Evolutionary conservation across 202 grass and related monocot genomes (phyloP).

Genomic region (Setaria viridis): DNA sequence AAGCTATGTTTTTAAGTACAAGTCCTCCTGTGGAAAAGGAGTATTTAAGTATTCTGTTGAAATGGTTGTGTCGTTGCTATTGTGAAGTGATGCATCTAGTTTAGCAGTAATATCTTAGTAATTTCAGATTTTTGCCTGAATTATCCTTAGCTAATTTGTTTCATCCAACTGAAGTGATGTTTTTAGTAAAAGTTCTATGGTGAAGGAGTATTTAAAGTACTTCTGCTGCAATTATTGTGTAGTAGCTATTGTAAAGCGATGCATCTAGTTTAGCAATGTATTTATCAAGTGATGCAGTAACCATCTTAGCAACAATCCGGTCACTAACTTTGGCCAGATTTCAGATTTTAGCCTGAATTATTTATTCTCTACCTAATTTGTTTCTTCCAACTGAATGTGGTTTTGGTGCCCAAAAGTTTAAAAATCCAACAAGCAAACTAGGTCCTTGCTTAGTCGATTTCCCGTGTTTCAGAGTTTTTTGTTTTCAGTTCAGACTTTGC

Average conservation of each 20-base stretch:
- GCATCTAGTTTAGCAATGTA: not conserved
- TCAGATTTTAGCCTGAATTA: not conserved
- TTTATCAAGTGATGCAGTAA: not conserved
- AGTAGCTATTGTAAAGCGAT: not conserved
- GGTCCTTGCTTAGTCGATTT: not conserved
- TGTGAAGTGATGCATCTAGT: not conserved
- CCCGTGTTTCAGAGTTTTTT: not conserved
- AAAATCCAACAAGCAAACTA: conserved; percentile 5
- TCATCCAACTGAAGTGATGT: not conserved
- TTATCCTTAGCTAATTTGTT: too few relatives aligned
- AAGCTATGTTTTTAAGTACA: not conserved
- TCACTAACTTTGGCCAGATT: not conserved
- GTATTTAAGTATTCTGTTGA: not conserved
- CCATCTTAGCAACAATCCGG: not conserved
- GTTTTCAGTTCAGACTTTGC: not conserved
- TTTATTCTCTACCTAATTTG: not conserved
- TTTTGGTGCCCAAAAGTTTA: not conserved
- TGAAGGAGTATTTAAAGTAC: not conserved
- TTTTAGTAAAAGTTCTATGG: not conserved
- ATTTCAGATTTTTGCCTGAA: too few relatives aligned
- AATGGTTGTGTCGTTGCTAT: not conserved
- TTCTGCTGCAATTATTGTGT: not conserved
- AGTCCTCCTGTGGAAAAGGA: not conserved
- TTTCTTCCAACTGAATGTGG: not conserved
- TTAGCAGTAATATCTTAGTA: conserved; percentile 6